Base-by-base conservation (phyloP, 2,329 filamentous ascomycete genomes). In the Stemphylium vesicarium region DNA sequence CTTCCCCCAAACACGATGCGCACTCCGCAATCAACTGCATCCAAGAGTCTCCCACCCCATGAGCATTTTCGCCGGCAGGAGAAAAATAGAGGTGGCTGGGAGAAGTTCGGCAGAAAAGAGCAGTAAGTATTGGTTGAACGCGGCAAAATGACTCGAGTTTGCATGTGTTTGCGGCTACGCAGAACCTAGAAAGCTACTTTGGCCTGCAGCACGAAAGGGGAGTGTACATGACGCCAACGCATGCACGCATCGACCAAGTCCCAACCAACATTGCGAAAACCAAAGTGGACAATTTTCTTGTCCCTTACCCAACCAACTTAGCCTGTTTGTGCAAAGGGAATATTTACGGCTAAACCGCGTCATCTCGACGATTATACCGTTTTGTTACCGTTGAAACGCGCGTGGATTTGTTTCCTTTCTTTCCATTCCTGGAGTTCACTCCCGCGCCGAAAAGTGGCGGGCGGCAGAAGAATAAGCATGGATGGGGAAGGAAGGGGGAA, bases 171-270 rank as follows among this genome's bases (percentile, higher is more conserved):
- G 57, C 56, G 57, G 59, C 53, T 64, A 50, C 58, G 55, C 48
- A 62, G 22, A 56, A 56, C 41, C 41, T 61, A 56, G 45, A 24
- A 29, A 29, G 5, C 26, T 29, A 29, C 26, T 29, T 29, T 64
- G 55, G 20, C 20, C 56, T 65, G 60, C 58, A 64, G 52, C 50
- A 56, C 45, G 45, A 66, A 63, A 65, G 65, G 58, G 63, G 65
- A 68, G 49, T 57, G 62, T 60, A 66, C 62, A 68, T 62, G 59
- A 64, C 60, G 60, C 62, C 62, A 62, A 67, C 59, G 66, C 63
- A 63, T 64, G 62, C 59, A 65, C 65, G 63, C 63, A 62, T 63
- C 56, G 66, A 58, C 61, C 63, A 66, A 50, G 57, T 54, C 50
- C 50, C 54, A 53, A 54, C 59, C 26, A 29, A 29, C 26, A 29